Percentiles rank a stretch among this genome's conserved stretches.
Conservation (phyloP, 768 basidiomycete species). For the Coprinellus aureogranulatus region DNA sequence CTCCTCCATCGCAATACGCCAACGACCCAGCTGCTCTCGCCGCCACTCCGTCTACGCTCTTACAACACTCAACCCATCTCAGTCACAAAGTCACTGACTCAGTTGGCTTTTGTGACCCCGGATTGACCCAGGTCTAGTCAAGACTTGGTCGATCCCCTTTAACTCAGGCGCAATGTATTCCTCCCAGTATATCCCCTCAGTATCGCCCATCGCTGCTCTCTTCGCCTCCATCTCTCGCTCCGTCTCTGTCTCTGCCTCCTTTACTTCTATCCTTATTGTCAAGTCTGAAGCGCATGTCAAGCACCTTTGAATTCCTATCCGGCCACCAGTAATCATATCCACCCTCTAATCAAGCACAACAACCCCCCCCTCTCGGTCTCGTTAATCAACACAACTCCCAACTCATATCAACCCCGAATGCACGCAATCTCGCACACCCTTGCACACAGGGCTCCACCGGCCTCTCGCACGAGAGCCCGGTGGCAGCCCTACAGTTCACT, state of each 20-base stretch:
- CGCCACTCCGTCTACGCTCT: background rate
- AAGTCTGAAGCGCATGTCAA: conserved; percentile 5
- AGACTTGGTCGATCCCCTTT: conserved; percentile 10
- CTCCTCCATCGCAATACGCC: background rate
- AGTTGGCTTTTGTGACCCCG: conserved; percentile 9
- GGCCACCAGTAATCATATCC: conserved; percentile 8
- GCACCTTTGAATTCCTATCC: conserved; percentile 1
- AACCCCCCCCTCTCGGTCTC: conserved; percentile 1
- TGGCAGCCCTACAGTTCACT: conserved; percentile 77
- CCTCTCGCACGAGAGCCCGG: conserved; percentile 64
- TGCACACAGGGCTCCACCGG: conserved; percentile 70
- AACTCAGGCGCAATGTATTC: conserved; percentile 7
- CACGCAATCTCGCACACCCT: conserved; percentile 48
- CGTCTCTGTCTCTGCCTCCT: background rate
- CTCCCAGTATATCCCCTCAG: background rate
- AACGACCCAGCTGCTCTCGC: background rate
- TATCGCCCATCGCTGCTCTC: background rate
- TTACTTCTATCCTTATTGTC: conserved; percentile 2
- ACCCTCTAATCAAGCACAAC: conserved; percentile 29
- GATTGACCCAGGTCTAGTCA: conserved; percentile 12
- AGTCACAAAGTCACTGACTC: conserved; percentile 10
- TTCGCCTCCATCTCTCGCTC: background rate
- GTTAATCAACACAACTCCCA: conserved; percentile 19
- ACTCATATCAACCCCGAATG: conserved; percentile 25
- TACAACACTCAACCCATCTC: background rate